These are phyloP conservation scores for Thalia dealbata DNA, from an alignment of 176 grass and related monocot species.

Conservation along the genomic window DNA sequence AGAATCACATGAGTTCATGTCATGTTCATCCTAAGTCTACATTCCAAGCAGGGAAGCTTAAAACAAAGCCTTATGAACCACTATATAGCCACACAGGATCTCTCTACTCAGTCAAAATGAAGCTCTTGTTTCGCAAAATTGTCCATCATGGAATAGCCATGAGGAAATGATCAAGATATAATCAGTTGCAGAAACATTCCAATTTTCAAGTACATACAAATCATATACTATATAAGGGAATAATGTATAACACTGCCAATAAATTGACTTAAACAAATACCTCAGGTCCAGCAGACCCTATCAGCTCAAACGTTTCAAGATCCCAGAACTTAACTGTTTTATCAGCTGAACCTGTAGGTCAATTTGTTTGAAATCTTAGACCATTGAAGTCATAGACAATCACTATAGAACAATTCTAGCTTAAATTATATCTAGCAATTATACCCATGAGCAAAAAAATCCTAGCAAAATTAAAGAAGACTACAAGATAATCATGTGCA, in stretches of 20 bases:
- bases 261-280: slow-evolving; percentile 20
- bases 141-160: background rate
- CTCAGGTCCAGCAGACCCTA: slow-evolving; percentile 80
- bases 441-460: background rate
- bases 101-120: background rate
- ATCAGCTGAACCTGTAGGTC: slow-evolving; percentile 59
- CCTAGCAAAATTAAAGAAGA: too few relatives aligned
- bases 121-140: background rate
- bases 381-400: background rate
- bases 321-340: slow-evolving; percentile 96
- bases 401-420: background rate
- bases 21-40: background rate
- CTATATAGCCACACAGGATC: too few relatives aligned
- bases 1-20: background rate
- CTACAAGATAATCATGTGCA: too few relatives aligned
- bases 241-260: background rate
- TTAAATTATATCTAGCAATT: background rate
- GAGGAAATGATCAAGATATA: background rate
- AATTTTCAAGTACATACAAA: background rate
- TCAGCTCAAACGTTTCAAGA: slow-evolving; percentile 89
- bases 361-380: slow-evolving; percentile 22
- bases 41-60: background rate
- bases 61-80: background rate
- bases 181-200: background rate
- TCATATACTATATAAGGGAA: background rate